phyloP scores from a whole-genome alignment of 78 protist species.

The Cyanophora paradoxa region DNA sequence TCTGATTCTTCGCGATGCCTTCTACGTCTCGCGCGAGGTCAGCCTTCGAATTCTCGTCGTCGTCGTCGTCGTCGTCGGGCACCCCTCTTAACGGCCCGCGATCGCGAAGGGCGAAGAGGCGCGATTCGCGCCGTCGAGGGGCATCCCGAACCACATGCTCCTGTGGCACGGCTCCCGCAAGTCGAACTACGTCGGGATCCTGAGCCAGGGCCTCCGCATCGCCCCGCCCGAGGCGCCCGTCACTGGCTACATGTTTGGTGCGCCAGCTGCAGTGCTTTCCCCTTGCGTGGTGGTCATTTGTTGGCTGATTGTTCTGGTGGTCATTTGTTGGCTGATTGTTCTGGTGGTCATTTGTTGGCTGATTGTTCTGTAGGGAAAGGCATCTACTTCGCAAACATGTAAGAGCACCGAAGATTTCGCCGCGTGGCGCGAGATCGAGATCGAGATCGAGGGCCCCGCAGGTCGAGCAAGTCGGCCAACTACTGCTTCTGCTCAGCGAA shows the following conservation, averaged over 20 bases:
- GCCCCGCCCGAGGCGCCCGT: constrained; percentile 81
- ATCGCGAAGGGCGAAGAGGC: constrained; percentile 52
- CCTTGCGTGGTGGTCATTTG: not conserved
- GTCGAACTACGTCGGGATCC: constrained; percentile 74
- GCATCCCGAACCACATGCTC: constrained; percentile 41
- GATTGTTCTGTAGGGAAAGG: constrained; percentile 54
- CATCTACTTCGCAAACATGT: constrained; percentile 78
- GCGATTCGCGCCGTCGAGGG: constrained; percentile 41
- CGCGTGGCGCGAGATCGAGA: no score
- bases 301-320: not conserved
- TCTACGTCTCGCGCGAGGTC: no score
- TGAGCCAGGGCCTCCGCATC: constrained; percentile 68
- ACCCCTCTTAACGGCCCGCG: not conserved
- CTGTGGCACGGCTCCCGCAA: constrained; percentile 79
- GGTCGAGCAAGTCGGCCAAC: constrained; percentile 50
- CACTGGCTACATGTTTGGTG: constrained; percentile 72
- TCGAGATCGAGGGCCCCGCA: no score
- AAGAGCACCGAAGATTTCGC: no score
- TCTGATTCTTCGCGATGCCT: no score
- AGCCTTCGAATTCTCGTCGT: not conserved
- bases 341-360: not conserved
- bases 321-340: not conserved
- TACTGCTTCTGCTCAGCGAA: constrained; percentile 40
- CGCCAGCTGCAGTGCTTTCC: not conserved
- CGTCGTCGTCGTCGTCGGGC: not conserved